Conservation (phyloP, 163 green algal species). For the Chloromonas sp. region DNA sequence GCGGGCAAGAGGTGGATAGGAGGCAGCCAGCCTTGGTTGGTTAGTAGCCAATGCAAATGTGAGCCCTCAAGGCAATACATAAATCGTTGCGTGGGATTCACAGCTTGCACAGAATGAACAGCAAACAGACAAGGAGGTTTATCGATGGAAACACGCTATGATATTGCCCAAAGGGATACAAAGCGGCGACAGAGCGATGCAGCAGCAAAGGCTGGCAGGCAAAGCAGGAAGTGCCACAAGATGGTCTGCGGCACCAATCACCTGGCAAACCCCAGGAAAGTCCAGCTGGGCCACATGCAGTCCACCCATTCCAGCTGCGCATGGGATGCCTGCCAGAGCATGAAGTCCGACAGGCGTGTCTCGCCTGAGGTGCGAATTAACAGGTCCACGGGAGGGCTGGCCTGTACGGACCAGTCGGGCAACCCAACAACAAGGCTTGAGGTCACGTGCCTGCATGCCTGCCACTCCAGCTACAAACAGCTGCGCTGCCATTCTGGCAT, state of each 20-base stretch:
- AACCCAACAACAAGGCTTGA: not conserved
- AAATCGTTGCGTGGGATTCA: too few species aligned
- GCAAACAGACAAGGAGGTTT: too few species aligned
- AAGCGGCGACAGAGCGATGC: not conserved
- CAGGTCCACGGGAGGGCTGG: conserved; percentile 70
- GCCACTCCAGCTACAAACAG: not conserved
- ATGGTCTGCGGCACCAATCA: conserved; percentile 9
- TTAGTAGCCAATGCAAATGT: too few species aligned
- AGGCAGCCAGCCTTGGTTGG: too few species aligned
- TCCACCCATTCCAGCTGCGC: conserved; percentile 65
- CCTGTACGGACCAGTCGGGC: not conserved
- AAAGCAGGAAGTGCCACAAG: not conserved
- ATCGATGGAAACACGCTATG: too few species aligned
- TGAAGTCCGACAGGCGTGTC: conserved; percentile 85
- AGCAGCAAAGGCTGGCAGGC: not conserved
- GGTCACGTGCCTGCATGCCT: not conserved
- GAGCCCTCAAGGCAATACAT: too few species aligned
- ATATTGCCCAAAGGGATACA: too few species aligned
- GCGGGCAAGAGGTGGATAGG: too few species aligned
- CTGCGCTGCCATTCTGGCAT: not conserved
- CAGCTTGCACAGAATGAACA: too few species aligned
- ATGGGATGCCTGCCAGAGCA: conserved; percentile 74
- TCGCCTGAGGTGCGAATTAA: conserved; percentile 88
- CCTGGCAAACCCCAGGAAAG: conserved; percentile 57
- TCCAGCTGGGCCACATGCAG: conserved; percentile 71